phyloP scores from a whole-genome alignment of 1,139 yeast species.

The Blastobotrys arbuscula region DNA sequence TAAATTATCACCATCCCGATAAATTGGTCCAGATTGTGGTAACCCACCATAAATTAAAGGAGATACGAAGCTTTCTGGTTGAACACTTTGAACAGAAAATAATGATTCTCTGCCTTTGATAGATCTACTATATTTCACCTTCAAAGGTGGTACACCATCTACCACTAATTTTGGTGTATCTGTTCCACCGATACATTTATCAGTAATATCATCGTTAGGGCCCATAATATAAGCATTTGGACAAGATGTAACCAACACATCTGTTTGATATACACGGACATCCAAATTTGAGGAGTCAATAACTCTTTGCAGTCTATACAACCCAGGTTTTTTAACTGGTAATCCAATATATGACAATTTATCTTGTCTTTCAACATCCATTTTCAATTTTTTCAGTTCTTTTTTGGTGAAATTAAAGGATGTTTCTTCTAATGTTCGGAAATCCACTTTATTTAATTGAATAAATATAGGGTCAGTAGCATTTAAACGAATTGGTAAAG shows the following conservation, averaged over 20 bases:
- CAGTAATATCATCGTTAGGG: constrained; percentile 25
- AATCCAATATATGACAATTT: constrained; percentile 45
- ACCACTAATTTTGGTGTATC: constrained; percentile 53
- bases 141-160: constrained; percentile 72
- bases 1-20: constrained; percentile 35
- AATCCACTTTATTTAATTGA: constrained; percentile 58
- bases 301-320: constrained; percentile 62
- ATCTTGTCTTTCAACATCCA: constrained; percentile 34
- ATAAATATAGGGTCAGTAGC: constrained; percentile 70
- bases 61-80: constrained; percentile 43
- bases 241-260: constrained; percentile 65
- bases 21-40: constrained; percentile 15
- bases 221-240: constrained; percentile 57
- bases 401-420: constrained; percentile 51
- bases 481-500: constrained; percentile 73
- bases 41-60: constrained; percentile 34
- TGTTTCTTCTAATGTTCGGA: constrained; percentile 47
- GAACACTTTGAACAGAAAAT: constrained; percentile 43
- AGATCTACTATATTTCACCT: constrained; percentile 53
- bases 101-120: constrained; percentile 43
- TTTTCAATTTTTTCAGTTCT: constrained; percentile 41
- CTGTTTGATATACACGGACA: constrained; percentile 59
- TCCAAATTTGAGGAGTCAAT: constrained; percentile 58
- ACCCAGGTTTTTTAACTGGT: constrained; percentile 66
- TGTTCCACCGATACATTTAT: constrained; percentile 59